A percentile compares a stretch with the other conserved stretches of the same genome.
Evolutionary conservation across 1,284 basidiomycete genomes (phyloP).

Genomic region (Coriolopsis trogii): DNA sequence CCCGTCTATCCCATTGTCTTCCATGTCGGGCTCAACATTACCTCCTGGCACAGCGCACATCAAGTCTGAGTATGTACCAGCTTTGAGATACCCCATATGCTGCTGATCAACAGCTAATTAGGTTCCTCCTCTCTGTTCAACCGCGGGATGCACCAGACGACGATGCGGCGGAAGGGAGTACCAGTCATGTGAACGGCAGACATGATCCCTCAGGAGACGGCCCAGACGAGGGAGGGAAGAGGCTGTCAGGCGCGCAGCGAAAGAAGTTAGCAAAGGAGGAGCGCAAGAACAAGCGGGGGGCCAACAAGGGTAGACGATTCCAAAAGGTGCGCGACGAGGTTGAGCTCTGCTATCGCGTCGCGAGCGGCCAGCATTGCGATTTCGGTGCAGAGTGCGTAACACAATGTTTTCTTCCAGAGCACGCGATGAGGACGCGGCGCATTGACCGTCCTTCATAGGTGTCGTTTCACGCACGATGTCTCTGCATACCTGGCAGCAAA

Average conservation of each 20-base stretch:
- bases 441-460: too few species aligned
- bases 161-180: slow-evolving; percentile 74
- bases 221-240: slow-evolving; percentile 25
- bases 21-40: slow-evolving; percentile 3
- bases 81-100: not conserved
- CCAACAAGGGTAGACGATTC: slow-evolving; percentile 80
- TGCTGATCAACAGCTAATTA: slow-evolving; percentile 31
- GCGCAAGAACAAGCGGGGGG: slow-evolving; percentile 73
- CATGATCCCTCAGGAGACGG: slow-evolving; percentile 33
- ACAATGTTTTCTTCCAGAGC: not conserved
- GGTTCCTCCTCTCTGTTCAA: slow-evolving; percentile 58
- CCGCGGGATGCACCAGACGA: slow-evolving; percentile 60
- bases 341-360: slow-evolving; percentile 76
- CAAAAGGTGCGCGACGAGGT: slow-evolving; percentile 73
- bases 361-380: slow-evolving; percentile 65
- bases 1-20: too few species aligned
- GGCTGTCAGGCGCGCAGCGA: slow-evolving; percentile 37
- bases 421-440: slow-evolving; percentile 1
- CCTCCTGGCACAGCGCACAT: slow-evolving; percentile 70
- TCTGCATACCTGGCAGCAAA: slow-evolving; percentile 77
- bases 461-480: slow-evolving; percentile 84
- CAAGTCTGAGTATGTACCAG: slow-evolving; percentile 66
- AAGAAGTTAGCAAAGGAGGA: slow-evolving; percentile 59
- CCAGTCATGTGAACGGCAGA: slow-evolving; percentile 40
- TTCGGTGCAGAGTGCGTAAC: slow-evolving; percentile 60